Conservation (phyloP, 2,329 filamentous ascomycete genomes). For the Fusarium devonianum region DNA sequence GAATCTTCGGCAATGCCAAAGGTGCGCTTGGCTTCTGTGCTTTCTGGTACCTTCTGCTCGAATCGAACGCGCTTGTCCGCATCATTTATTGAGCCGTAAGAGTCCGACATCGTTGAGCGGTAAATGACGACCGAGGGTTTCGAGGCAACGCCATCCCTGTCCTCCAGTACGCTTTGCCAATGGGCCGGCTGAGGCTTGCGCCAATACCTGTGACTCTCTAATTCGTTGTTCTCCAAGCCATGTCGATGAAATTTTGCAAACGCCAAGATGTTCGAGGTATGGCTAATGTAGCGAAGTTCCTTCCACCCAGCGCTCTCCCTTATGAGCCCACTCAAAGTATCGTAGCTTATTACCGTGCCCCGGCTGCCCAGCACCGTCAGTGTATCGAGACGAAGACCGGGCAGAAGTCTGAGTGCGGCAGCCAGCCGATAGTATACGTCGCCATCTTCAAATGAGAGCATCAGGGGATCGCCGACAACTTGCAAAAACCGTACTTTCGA, state of each 20-base stretch:
- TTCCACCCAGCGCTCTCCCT: slow-evolving; percentile 14
- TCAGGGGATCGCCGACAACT: background rate
- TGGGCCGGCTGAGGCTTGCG: slow-evolving; percentile 15
- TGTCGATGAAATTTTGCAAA: background rate
- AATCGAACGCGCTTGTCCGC: background rate
- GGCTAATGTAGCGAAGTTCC: slow-evolving; percentile 17
- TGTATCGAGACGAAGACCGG: slow-evolving; percentile 14
- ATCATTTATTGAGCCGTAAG: background rate
- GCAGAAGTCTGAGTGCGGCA: slow-evolving; percentile 6
- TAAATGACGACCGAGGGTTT: slow-evolving; percentile 16
- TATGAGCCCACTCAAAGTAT: background rate
- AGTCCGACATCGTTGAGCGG: background rate
- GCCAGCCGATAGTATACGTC: slow-evolving; percentile 1
- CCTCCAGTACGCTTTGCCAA: slow-evolving; percentile 5
- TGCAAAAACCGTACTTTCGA: slow-evolving; percentile 10
- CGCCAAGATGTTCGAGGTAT: slow-evolving; percentile 1
- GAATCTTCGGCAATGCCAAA: slow-evolving; percentile 1
- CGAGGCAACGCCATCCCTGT: slow-evolving; percentile 1
- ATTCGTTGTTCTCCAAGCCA: background rate
- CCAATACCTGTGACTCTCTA: background rate
- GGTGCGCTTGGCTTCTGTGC: background rate
- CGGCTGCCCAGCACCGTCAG: slow-evolving; percentile 3
- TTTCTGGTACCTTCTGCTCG: background rate
- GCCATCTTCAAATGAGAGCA: background rate
- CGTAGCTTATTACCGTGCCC: background rate